A percentile compares a stretch with the other conserved stretches of the same genome.
Conservation (phyloP, 352 stramenopile genomes). For the Phytophthora quininea region DNA sequence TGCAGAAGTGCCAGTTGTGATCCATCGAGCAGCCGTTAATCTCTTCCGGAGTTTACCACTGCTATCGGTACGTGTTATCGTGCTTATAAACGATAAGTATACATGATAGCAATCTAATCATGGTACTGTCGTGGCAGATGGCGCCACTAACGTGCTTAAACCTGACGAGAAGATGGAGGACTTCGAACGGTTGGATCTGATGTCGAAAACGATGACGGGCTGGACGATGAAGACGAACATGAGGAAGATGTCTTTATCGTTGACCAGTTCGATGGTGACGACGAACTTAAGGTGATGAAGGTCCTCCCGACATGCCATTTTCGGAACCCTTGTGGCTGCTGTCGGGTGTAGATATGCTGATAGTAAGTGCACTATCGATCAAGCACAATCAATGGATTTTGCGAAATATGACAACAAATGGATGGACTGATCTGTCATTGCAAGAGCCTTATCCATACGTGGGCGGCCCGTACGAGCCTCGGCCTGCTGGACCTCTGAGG, state of each 20-base stretch:
- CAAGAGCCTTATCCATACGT: constrained; percentile 9
- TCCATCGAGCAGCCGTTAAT: too few relatives aligned
- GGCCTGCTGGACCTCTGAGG: neutral
- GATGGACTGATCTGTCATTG: neutral
- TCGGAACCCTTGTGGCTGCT: constrained; percentile 1
- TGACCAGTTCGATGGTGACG: constrained; percentile 3
- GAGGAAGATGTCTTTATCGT: constrained; percentile 1
- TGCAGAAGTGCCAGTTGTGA: too few relatives aligned
- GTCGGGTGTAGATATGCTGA: neutral
- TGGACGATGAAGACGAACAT: too few relatives aligned
- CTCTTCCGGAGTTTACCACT: neutral
- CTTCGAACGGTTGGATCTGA: constrained; percentile 11
- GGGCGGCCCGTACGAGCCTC: constrained; percentile 6
- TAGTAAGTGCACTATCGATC: neutral
- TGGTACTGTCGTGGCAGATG: constrained; percentile 3
- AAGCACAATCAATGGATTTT: neutral
- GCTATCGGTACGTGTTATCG: neutral
- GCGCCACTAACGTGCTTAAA: neutral
- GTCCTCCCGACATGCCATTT: constrained; percentile 6
- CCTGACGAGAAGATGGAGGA: neutral
- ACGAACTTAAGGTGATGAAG: neutral
- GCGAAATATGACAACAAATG: neutral
- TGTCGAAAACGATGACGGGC: too few relatives aligned
- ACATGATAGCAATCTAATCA: neutral
- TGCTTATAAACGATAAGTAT: constrained; percentile 3